Evolutionary conservation across 495 filamentous ascomycete genomes (phyloP), one percentile per base, ranked within the genome.

Genomic region (Pseudevernia furfuracea): DNA sequence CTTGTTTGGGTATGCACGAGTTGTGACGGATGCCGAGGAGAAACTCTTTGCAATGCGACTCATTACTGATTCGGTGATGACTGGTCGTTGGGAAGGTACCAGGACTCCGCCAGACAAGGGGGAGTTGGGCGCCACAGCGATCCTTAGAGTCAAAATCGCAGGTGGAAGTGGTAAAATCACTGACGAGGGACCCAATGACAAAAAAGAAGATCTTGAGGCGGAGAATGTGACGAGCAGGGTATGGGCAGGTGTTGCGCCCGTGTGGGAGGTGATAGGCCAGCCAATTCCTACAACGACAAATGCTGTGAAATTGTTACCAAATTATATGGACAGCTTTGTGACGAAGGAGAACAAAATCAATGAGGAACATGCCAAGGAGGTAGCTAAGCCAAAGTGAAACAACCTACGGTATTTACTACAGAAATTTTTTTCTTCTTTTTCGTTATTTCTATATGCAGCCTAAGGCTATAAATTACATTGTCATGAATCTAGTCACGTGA

Each of bases 211-310:
- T 72, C 68, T 78, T 46, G 43, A 46, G 43, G n/a, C 12, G 17
- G 43, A 46, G 43, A 17, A 46, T 46, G 43, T 93, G 32, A 77
- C 78, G 14, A 75, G 74, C 10, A 76, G 77, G 37, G 83, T 87
- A 19, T 94, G 90, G 91, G 87, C 86, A 1, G 91, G 91, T 0
- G 89, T 93, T 23, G 80, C 94, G 28, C 91, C 90, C 8, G 79
- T 89, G 32, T 86, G 82, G 74, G 79, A 80, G 44, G 77, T 73
- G 0, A 75, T 89, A 59, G 90, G 87, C 0, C 78, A 84, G 60
- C 90, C 43, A 2, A 34, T 59, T 25, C 25, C 43, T 17, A 46
- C 43, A n/a, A 46, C 21, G 43, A 46, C 43, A 9, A 46, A 46
- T n/a, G 17, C 43, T 46, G 43, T 46, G 17, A 46, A 46, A 46